Base-by-base conservation (phyloP, 2,329 filamentous ascomycete species). In the Fusarium domesticum region DNA sequence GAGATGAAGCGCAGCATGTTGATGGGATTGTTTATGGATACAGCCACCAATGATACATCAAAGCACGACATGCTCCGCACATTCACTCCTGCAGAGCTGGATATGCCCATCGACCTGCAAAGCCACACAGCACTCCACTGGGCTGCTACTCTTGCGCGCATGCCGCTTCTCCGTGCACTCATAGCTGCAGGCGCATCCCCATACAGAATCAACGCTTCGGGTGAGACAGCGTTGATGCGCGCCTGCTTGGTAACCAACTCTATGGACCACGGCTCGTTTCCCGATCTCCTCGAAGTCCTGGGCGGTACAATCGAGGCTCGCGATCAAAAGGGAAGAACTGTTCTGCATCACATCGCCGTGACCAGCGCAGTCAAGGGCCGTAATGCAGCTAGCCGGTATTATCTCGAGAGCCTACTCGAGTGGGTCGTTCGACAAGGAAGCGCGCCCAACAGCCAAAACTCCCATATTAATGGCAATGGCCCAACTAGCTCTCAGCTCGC, bases 321-420 rank as follows among this genome's bases (percentile, higher is more conserved):
- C 17, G 93, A 98, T 64, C 82, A 87, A 35, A 90, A 90, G 65
- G 91, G 91, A 7, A 80, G 93, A 30, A 97, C 92, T 0, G 90
- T 97, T 12, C 73, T 98, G 18, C 93, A 98, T 62, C 93, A 98
- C 62, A 97, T 98, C 58, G 91, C 93, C 5, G 83, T 97, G 25
- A 95, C 93, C 14, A 96, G 91, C 50, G 93, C 91, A 6, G 93
- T 97, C 59, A 96, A 96, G 64, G 92, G 92, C 6, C 83, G 93
- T 37, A 91, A 89, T 45, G 84, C 89, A 33, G 92, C 93, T 17
- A 95, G 90, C 64, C 88, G 92, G 54, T 96, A 97, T 64, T 98
- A 98, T 60, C 80, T 98, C 2, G 93, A 98, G 68, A 92, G 89
- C 19, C 76, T 98, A 10, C 75, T 98, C 1, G 92, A 96, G 63